A percentile compares a stretch with the other conserved stretches of the same genome.
phyloP scores from a whole-genome alignment of 2,329 filamentous ascomycete genomes.

The Penicillium fuscoglaucum region DNA sequence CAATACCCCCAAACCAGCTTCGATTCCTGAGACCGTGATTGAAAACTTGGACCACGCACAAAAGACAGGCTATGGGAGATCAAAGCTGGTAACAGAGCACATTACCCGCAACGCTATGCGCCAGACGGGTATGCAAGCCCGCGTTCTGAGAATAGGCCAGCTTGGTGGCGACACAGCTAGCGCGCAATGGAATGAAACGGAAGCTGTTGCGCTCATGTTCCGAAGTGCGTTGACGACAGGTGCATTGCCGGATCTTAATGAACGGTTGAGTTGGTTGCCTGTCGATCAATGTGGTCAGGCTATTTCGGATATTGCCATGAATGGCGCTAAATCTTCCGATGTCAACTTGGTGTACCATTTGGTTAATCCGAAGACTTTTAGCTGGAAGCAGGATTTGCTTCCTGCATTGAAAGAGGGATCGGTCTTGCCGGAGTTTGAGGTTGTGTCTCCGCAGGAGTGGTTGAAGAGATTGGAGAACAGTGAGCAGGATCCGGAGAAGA shows the following conservation, averaged over 20 bases:
- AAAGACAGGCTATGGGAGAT: slow-evolving; percentile 46
- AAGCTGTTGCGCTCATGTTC: slow-evolving; percentile 55
- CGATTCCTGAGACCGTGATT: slow-evolving; percentile 40
- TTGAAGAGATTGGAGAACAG: slow-evolving; percentile 40
- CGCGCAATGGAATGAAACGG: slow-evolving; percentile 29
- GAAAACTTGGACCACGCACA: slow-evolving; percentile 42
- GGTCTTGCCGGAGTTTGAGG: slow-evolving; percentile 34
- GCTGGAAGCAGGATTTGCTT: slow-evolving; percentile 39
- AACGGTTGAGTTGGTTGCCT: slow-evolving; percentile 48
- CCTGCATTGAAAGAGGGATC: slow-evolving; percentile 30
- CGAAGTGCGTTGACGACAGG: slow-evolving; percentile 49
- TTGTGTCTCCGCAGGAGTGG: slow-evolving; percentile 36
- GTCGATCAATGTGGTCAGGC: slow-evolving; percentile 41
- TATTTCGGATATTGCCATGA: slow-evolving; percentile 39
- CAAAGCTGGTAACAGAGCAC: slow-evolving; percentile 43
- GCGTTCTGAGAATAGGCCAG: slow-evolving; percentile 41
- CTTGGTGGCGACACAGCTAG: slow-evolving; percentile 35
- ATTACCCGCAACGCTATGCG: slow-evolving; percentile 34
- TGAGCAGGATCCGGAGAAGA: slow-evolving; percentile 51
- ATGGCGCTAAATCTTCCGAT: slow-evolving; percentile 22
- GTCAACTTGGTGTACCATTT: slow-evolving; percentile 51
- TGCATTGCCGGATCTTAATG: slow-evolving; percentile 48
- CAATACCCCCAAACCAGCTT: slow-evolving; percentile 31
- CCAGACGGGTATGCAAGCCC: slow-evolving; percentile 26
- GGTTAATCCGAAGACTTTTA: slow-evolving; percentile 49